Evolutionary conservation across 2,329 filamentous ascomycete species (phyloP).

Genomic region (Grosmannia penicillata): DNA sequence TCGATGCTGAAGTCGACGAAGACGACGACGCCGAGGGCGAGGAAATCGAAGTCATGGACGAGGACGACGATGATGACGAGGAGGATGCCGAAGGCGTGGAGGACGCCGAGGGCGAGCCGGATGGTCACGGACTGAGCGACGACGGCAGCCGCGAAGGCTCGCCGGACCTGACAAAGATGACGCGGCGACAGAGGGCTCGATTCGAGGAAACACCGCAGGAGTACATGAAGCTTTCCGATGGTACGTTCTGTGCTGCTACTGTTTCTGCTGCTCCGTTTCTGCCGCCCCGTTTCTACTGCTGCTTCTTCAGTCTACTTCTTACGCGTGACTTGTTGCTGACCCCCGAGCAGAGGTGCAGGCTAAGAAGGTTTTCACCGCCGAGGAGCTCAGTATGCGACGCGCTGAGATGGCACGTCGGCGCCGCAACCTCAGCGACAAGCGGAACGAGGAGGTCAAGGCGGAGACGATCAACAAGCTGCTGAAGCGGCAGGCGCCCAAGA

Average conservation of each 20-base stretch:
- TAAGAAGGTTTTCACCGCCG: slow-evolving; percentile 46
- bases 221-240: slow-evolving; percentile 46
- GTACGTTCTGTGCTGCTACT: too few relatives aligned
- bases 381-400: slow-evolving; percentile 46
- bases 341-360: slow-evolving; percentile 44
- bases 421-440: slow-evolving; percentile 49
- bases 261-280: background rate
- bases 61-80: slow-evolving; percentile 23
- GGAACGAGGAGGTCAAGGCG: slow-evolving; percentile 49
- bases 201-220: slow-evolving; percentile 38
- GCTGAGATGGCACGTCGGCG: slow-evolving; percentile 47
- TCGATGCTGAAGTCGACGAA: slow-evolving; percentile 23
- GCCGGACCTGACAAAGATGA: slow-evolving; percentile 44
- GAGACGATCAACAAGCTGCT: slow-evolving; percentile 85
- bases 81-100: slow-evolving; percentile 23
- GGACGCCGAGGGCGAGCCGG: slow-evolving; percentile 23
- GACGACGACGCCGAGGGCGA: slow-evolving; percentile 26
- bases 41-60: slow-evolving; percentile 23
- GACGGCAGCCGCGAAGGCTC: slow-evolving; percentile 31
- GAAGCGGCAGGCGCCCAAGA: slow-evolving; percentile 72
- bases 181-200: slow-evolving; percentile 42
- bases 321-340: too few relatives aligned
- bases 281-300: background rate
- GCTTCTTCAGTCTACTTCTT: too few relatives aligned
- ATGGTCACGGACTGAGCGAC: slow-evolving; percentile 21